A percentile compares a stretch with the other conserved stretches of the same genome.
phyloP scores from a whole-genome alignment of 768 basidiomycete genomes.

The Calocybe indica region DNA sequence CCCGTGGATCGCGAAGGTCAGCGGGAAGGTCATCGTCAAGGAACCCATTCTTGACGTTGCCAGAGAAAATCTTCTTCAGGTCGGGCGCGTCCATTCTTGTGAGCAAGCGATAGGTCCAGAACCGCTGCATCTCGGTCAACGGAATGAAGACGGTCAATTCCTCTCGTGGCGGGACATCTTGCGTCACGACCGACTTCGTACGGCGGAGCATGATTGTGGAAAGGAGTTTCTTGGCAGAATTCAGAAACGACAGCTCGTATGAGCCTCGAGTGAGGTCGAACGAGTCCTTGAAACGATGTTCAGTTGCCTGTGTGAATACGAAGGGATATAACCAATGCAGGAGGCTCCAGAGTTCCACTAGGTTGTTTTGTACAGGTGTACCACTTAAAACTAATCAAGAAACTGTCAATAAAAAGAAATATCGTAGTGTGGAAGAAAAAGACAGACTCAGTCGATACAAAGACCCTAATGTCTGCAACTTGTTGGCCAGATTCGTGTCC shows the following conservation, averaged over 20 bases:
- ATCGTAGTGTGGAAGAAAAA: not conserved
- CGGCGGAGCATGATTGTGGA: constrained; percentile 52
- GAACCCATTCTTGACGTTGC: constrained; percentile 11
- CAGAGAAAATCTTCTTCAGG: constrained; percentile 41
- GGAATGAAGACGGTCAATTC: constrained; percentile 54
- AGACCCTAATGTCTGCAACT: constrained; percentile 50
- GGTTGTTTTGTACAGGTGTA: constrained; percentile 67
- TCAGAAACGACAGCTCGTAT: constrained; percentile 44
- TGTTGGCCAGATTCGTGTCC: constrained; percentile 45
- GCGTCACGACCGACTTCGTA: constrained; percentile 44
- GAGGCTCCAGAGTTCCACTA: constrained; percentile 51
- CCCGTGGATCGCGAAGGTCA: constrained; percentile 28
- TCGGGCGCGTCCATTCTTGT: constrained; percentile 46
- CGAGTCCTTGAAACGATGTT: constrained; percentile 41
- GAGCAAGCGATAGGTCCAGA: constrained; percentile 55
- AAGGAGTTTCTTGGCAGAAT: constrained; percentile 42
- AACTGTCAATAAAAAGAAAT: not conserved
- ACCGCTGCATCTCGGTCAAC: constrained; percentile 52
- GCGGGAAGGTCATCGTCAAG: constrained; percentile 16
- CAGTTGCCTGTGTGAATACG: constrained; percentile 43
- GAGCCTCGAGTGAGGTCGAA: constrained; percentile 49
- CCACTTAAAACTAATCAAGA: constrained; percentile 53
- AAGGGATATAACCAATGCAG: constrained; percentile 51
- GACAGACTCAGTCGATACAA: constrained; percentile 48
- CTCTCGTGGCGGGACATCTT: constrained; percentile 50